phyloP scores from a whole-genome alignment of 345 rosid genomes.

The Trapa bicornis region DNA sequence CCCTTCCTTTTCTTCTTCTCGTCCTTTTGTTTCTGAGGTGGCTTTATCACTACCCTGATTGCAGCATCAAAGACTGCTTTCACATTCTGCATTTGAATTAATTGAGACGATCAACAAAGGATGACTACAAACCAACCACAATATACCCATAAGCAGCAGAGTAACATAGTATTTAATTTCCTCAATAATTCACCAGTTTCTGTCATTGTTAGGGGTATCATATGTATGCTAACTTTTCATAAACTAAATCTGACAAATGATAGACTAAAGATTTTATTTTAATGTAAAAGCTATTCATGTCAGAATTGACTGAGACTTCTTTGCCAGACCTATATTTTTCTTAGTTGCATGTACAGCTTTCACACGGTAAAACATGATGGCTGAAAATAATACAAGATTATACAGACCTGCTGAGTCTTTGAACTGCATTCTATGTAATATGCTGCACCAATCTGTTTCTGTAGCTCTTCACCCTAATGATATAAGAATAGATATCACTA shows the following conservation, averaged over 20 bases:
- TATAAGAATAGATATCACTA: not conserved
- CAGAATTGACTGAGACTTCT: not conserved
- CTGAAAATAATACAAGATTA: not conserved
- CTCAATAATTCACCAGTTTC: not conserved
- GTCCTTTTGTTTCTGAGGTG: slow-evolving; percentile 63
- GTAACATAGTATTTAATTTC: not conserved
- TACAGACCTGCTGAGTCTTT: slow-evolving; percentile 83
- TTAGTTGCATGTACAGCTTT: not conserved
- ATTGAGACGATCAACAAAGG: not conserved
- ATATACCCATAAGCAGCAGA: not conserved
- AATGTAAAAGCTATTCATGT: not conserved
- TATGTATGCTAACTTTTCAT: not conserved
- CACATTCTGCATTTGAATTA: slow-evolving; percentile 46
- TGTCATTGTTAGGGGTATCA: not conserved
- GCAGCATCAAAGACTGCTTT: slow-evolving; percentile 95
- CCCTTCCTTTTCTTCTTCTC: slow-evolving; percentile 56
- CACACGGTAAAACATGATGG: not conserved
- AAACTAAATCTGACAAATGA: not conserved
- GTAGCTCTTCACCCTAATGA: slow-evolving; percentile 88
- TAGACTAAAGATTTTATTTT: not conserved
- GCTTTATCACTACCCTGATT: slow-evolving; percentile 83
- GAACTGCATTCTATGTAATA: slow-evolving; percentile 97
- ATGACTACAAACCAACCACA: not conserved
- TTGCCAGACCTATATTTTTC: not conserved
- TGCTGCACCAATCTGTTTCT: slow-evolving; percentile 82